Evolutionary conservation across 345 rosid genomes (phyloP), one percentile per base, ranked within the genome.

Genomic region (Salix arbutifolia): DNA sequence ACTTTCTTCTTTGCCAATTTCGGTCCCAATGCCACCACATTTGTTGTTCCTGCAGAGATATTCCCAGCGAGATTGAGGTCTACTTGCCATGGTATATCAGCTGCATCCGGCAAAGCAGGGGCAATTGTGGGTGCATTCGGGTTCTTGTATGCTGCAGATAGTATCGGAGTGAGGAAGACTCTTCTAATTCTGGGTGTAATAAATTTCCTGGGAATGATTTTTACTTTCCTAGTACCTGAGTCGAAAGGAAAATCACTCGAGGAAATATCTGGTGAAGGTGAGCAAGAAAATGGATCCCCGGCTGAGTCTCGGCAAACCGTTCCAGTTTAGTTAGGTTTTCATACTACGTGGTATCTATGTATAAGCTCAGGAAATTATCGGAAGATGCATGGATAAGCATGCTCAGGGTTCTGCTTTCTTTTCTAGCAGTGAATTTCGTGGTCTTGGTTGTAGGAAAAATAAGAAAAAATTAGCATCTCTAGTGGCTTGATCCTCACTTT

Each of bases 31-130:
- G 90, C 96, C 35, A 91, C 94, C 8, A 91, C 97, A 21, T 93
- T 90, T 74, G 84, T 89, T 4, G 90, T 90, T 64, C 96, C 94
- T 4, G 94, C 93, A 2, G 96, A 91, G 86, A 89, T 91, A 12
- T 93, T 91, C 79, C 97, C 96, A 0, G 90, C 96, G 3, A 89
- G 96, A 76, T 26, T 91, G 53, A 84, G 96, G 84, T 88, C 96
- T 2, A 93, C 92, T 9, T 90, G 97, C 81, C 96, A 93, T 4
- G 96, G 97, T 8, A 91, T 91, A 80, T 91, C 94, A 2, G 94
- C 91, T 0, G 96, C 93, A 1, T 69, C 91, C 0, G 96, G 97
- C 9, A 90, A 93, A 82, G 87, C 89, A 0, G 91, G 96, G 28
- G 96, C 93, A 1, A 90, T 91, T 0, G 89, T 91, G 2, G 96